Conservation (phyloP, 75 land plant genomes). For the Ceratopteris richardii region DNA sequence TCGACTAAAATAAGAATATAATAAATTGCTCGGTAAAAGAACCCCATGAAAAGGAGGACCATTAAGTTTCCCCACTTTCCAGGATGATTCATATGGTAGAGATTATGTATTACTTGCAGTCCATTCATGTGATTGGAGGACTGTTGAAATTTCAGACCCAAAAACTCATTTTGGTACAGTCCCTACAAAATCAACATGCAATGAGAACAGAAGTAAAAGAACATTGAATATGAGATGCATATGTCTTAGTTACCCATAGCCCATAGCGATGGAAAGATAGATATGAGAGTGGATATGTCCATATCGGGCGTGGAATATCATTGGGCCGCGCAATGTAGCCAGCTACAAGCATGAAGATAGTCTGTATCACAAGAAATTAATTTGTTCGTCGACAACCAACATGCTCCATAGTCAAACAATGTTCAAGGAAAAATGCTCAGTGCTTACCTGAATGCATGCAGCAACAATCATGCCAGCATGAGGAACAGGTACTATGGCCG, state of each 20-base stretch:
- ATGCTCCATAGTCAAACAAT: background rate
- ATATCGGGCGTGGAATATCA: conserved; percentile 11
- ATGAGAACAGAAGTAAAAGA: too few species aligned
- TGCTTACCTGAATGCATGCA: conserved; percentile 6
- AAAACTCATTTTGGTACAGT: conserved; percentile 8
- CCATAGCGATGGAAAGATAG: conserved; percentile 21
- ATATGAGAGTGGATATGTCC: conserved; percentile 19
- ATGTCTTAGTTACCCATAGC: conserved; percentile 3
- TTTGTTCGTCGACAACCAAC: background rate
- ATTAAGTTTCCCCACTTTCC: conserved; percentile 10
- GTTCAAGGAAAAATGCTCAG: too few species aligned
- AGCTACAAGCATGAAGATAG: conserved; percentile 11
- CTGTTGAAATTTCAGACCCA: background rate
- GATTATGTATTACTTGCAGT: background rate
- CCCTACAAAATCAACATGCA: background rate
- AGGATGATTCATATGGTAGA: background rate
- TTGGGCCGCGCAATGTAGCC: conserved; percentile 6
- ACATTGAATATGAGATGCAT: background rate
- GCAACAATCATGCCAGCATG: conserved; percentile 10
- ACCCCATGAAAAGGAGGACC: conserved; percentile 4
- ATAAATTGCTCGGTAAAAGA: conserved; percentile 3
- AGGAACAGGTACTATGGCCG: background rate
- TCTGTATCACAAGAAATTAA: conserved; percentile 2
- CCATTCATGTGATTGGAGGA: background rate
- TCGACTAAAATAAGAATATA: background rate